Percentiles rank a stretch among this genome's conserved stretches.
Evolutionary conservation across 345 rosid species (phyloP).

Genomic region (Xanthoceras sorbifolium): DNA sequence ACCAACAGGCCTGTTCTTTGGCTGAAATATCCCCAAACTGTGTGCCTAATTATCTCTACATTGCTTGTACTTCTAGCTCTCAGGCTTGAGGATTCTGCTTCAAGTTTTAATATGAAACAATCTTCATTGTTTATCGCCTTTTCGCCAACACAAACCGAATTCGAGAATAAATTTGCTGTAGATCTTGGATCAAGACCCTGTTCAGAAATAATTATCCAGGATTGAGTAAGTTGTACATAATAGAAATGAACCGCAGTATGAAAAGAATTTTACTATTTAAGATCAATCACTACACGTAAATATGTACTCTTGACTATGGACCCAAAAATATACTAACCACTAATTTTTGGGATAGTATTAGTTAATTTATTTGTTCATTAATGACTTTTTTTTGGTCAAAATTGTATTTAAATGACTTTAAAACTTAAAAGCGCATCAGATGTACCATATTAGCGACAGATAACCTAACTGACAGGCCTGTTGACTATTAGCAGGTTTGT

Average conservation of each 20-base stretch:
- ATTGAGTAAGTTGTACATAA: background rate
- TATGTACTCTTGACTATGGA: too few species aligned
- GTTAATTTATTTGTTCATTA: too few species aligned
- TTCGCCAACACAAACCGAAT: conserved; percentile 75
- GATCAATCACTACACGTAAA: too few species aligned
- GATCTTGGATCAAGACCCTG: conserved; percentile 95
- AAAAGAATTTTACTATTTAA: too few species aligned
- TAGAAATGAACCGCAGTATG: too few species aligned
- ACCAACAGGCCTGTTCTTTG: conserved; percentile 84
- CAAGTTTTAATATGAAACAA: conserved; percentile 77
- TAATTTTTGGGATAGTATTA: too few species aligned
- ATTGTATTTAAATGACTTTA: too few species aligned
- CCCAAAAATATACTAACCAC: too few species aligned
- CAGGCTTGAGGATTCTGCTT: conserved; percentile 56
- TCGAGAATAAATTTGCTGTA: conserved; percentile 67
- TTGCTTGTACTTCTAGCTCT: conserved; percentile 68
- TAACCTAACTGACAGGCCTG: too few species aligned
- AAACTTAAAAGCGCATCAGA: too few species aligned
- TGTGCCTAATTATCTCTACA: conserved; percentile 76
- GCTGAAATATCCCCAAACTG: conserved; percentile 89
- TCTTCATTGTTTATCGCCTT: conserved; percentile 64
- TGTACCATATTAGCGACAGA: too few species aligned
- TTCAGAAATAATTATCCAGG: background rate
- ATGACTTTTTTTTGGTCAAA: too few species aligned
- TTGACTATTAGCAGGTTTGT: background rate